These are phyloP conservation scores for Cymodocea nodosa DNA, from an alignment of 116 monocot species.

Conservation along the genomic window DNA sequence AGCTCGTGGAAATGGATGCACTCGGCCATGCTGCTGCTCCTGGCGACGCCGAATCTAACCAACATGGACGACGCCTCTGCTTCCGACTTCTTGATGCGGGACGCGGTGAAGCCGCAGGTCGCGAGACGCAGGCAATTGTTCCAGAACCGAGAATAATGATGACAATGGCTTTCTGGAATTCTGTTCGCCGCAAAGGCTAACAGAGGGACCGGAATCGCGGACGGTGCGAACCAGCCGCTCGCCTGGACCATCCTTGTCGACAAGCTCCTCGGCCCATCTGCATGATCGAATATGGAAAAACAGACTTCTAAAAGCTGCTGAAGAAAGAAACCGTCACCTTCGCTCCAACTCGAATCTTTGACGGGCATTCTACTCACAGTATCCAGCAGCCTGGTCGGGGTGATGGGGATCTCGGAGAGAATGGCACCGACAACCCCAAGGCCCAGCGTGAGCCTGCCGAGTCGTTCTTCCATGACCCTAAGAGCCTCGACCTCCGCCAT, in stretches of 20 bases:
- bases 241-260: conserved; percentile 76
- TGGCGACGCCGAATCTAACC: conserved; percentile 78
- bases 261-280: conserved; percentile 65
- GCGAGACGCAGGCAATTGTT: conserved; percentile 31
- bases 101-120: conserved; percentile 27
- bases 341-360: conserved; percentile 28
- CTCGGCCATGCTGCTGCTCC: conserved; percentile 28
- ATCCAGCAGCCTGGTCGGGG: conserved; percentile 73
- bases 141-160: conserved; percentile 19
- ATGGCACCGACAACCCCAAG: conserved; percentile 71
- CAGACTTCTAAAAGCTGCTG: conserved; percentile 77
- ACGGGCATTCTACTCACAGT: conserved; percentile 61
- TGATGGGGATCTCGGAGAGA: conserved; percentile 77
- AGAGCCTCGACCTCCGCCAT: conserved; percentile 66
- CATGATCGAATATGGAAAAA: conserved; percentile 93
- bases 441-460: conserved; percentile 70
- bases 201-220: conserved; percentile 47
- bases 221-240: conserved; percentile 74
- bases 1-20: conserved; percentile 69
- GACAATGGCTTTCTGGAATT: conserved; percentile 46
- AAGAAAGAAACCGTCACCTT: conserved; percentile 42
- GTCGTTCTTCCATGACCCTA: conserved; percentile 61
- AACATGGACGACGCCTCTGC: conserved; percentile 72
- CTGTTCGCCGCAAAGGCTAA: conserved; percentile 65
- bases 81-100: conserved; percentile 49